phyloP scores from a whole-genome alignment of 257 asterid species.

The Penstemon eatonii region DNA sequence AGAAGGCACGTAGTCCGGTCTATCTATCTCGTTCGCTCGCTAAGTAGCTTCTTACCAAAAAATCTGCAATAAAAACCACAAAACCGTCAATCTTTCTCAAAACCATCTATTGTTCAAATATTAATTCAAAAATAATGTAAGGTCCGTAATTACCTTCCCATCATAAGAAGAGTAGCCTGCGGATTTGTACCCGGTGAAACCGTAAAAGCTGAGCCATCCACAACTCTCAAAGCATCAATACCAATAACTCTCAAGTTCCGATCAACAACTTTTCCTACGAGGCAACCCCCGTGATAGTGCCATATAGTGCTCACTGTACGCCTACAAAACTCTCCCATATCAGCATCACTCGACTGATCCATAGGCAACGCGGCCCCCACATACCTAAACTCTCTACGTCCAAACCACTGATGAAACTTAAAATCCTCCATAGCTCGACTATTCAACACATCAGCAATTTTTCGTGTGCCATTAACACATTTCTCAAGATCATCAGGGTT shows the following conservation, averaged over 20 bases:
- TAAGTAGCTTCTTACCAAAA: conserved; percentile 58
- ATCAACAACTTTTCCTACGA: conserved; percentile 78
- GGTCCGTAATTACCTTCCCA: conserved; percentile 56
- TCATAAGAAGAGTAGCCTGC: conserved; percentile 88
- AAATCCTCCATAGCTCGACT: conserved; percentile 66
- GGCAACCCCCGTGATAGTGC: conserved; percentile 97
- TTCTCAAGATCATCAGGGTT: conserved; percentile 49
- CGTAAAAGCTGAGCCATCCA: conserved; percentile 70
- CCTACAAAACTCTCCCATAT: conserved; percentile 72
- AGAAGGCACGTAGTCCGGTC: not conserved
- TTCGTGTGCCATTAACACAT: conserved; percentile 70
- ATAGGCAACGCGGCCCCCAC: conserved; percentile 68
- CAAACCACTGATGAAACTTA: conserved; percentile 56
- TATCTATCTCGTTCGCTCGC: conserved; percentile 47
- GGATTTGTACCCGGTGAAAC: conserved; percentile 95
- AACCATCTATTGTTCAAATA: not conserved
- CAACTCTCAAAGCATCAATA: conserved; percentile 57
- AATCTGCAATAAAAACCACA: conserved; percentile 43
- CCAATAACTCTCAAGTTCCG: conserved; percentile 58
- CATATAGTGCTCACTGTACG: conserved; percentile 83
- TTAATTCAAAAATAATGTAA: not conserved
- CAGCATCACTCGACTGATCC: conserved; percentile 49
- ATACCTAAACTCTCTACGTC: conserved; percentile 63
- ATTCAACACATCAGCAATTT: conserved; percentile 54
- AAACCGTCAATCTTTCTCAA: not conserved